Conservation (phyloP, 345 rosid species). For the Microthlaspi erraticum region DNA sequence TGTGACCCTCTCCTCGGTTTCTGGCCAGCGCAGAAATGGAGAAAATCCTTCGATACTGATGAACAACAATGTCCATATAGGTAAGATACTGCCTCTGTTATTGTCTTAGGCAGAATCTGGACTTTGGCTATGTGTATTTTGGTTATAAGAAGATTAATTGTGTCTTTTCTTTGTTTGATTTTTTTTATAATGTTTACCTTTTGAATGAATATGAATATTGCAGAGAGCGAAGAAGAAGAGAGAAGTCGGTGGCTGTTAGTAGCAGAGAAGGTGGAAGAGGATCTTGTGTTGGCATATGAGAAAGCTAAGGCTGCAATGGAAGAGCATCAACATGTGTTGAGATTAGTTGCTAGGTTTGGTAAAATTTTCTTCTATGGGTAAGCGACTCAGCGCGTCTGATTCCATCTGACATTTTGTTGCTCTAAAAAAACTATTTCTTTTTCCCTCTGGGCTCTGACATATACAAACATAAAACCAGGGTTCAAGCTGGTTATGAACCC, state of each 20-base stretch:
- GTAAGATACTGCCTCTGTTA: conserved; percentile 5
- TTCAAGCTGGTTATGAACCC: conserved; percentile 26
- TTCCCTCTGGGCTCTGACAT: background rate
- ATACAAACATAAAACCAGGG: background rate
- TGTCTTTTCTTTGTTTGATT: background rate
- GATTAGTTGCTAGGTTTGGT: conserved; percentile 66
- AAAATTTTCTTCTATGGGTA: conserved; percentile 57
- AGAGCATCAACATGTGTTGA: conserved; percentile 30
- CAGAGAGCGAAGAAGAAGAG: conserved; percentile 30
- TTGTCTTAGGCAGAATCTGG: background rate
- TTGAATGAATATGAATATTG: conserved; percentile 26
- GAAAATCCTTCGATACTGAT: conserved; percentile 51
- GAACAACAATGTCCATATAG: conserved; percentile 24
- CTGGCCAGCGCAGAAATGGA: conserved; percentile 39
- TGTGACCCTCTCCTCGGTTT: conserved; percentile 48
- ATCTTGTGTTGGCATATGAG: conserved; percentile 53
- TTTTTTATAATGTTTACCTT: background rate
- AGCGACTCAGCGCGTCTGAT: conserved; percentile 32
- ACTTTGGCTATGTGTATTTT: background rate
- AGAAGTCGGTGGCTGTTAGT: conserved; percentile 50
- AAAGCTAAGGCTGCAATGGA: conserved; percentile 42
- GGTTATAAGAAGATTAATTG: background rate
- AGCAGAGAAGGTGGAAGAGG: conserved; percentile 57
- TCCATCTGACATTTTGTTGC: conserved; percentile 10
- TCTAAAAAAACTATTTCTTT: background rate